Conservation (phyloP, 1,284 basidiomycete genomes). For the Puccinia triticina region DNA sequence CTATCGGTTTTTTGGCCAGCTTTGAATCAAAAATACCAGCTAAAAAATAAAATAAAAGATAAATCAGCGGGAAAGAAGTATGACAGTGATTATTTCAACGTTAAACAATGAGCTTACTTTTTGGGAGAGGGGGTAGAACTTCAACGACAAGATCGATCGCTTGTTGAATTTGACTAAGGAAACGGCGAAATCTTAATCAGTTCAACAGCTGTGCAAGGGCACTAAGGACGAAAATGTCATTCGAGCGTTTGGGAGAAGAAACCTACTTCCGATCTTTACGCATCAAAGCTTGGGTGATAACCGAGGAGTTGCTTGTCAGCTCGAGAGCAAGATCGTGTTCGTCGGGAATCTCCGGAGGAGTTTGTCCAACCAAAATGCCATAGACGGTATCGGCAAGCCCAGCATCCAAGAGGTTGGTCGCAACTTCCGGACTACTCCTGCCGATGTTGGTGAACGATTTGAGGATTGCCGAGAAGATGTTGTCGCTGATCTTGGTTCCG, state of each 20-base stretch:
- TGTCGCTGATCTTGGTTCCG: slow-evolving; percentile 69
- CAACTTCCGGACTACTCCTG: slow-evolving; percentile 81
- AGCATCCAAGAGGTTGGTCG: slow-evolving; percentile 80
- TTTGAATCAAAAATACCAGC: slow-evolving; percentile 57
- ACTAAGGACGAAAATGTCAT: not conserved
- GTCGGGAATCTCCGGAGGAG: slow-evolving; percentile 71
- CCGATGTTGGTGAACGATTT: slow-evolving; percentile 79
- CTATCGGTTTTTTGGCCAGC: slow-evolving; percentile 54
- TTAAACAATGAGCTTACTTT: slow-evolving; percentile 66
- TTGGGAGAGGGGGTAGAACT: slow-evolving; percentile 83
- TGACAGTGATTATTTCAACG: not conserved
- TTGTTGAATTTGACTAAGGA: slow-evolving; percentile 76
- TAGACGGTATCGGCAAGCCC: slow-evolving; percentile 87
- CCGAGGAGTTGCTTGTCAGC: slow-evolving; percentile 45
- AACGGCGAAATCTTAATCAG: not conserved
- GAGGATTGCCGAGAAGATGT: slow-evolving; percentile 88
- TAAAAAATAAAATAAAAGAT: not conserved
- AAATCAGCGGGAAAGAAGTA: not conserved
- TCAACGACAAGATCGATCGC: slow-evolving; percentile 82
- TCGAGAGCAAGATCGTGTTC: slow-evolving; percentile 64
- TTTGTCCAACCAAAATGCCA: slow-evolving; percentile 86
- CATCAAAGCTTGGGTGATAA: slow-evolving; percentile 51
- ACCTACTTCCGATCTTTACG: slow-evolving; percentile 47
- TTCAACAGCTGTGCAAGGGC: not conserved
- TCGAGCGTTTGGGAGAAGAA: not conserved